Evolutionary conservation across 2,329 filamentous ascomycete species (phyloP), one percentile per base, ranked within the genome.

Genomic region (Coniochaeta ligniaria): DNA sequence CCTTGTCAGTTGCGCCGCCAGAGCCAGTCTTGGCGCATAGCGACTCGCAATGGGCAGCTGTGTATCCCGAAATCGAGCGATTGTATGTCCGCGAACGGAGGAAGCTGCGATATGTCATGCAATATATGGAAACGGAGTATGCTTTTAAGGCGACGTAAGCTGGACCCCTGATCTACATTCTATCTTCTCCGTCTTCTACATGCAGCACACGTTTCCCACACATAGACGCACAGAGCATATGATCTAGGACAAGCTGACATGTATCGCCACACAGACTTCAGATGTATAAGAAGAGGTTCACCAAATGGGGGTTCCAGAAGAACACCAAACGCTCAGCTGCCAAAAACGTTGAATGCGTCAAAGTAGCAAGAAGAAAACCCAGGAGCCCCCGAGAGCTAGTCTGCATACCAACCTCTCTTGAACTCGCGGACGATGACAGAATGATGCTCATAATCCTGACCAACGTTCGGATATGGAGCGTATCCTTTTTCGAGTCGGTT

Each of bases 281-380:
- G 52, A 67, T 67, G 65, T 67, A 67, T 60, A 67, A 66, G 60
- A 67, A 67, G 28, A 59, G 65, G 5, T 66, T 67, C 43, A 47
- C 65, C 20, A 65, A 66, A 58, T 67, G 64, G 65, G 63, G 63
- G 6, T 61, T 67, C 57, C 45, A 59, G 12, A 67, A 66, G 50
- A 65, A 64, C 45, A 38, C 57, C 33, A 52, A 52, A n/a, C 47
- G 47, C 16, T 52, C 47, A 9, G 8, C 26, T 6, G 24, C 3
- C 22, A n/a, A 17, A 3, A 31, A 26, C 2, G 9, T 7, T 14
- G 47, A 52, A 17, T n/a, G 47, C 16, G 16, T 9, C 6, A 28
- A 14, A 31, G 47, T 52, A 7, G 2, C 16, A 24, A 52, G 26
- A 24, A 31, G 2, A 12, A 52, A 17, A 52, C 24, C 7, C 6